These are phyloP conservation scores for Periconia sp. DNA, from an alignment of 2,329 filamentous ascomycete genomes.

Conservation along the genomic window DNA sequence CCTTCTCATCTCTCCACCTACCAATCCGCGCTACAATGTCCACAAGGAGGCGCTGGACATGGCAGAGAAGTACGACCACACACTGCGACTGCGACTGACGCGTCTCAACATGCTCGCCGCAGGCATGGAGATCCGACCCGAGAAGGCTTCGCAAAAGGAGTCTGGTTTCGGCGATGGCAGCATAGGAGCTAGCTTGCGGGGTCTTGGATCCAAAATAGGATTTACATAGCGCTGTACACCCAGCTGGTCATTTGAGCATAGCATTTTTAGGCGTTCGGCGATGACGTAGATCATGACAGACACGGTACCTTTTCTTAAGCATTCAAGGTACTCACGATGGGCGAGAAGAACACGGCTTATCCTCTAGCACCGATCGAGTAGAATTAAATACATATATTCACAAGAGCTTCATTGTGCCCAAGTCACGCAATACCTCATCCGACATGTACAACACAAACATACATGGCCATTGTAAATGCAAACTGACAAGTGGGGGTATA, in stretches of 20 bases:
- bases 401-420: no score
- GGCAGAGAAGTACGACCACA: slow-evolving; percentile 73
- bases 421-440: no score
- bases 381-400: no score
- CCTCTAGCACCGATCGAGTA: no score
- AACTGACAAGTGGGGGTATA: no score
- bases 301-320: background rate
- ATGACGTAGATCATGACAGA: slow-evolving; percentile 1
- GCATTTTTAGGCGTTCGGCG: slow-evolving; percentile 12
- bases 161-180: slow-evolving; percentile 23
- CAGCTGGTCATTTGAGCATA: slow-evolving; percentile 1
- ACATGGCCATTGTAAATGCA: no score
- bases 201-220: slow-evolving; percentile 37
- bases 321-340: background rate
- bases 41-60: slow-evolving; percentile 73
- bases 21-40: slow-evolving; percentile 70
- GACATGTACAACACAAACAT: no score
- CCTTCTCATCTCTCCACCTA: slow-evolving; percentile 74
- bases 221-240: slow-evolving; percentile 21
- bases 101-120: slow-evolving; percentile 77
- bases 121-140: slow-evolving; percentile 69
- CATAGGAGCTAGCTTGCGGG: slow-evolving; percentile 34
- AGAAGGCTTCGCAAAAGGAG: slow-evolving; percentile 28
- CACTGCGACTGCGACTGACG: slow-evolving; percentile 76
- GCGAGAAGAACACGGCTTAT: no score